Conservation (phyloP, 805 yeast genomes). For the Cyberlindnera suaveolens region DNA sequence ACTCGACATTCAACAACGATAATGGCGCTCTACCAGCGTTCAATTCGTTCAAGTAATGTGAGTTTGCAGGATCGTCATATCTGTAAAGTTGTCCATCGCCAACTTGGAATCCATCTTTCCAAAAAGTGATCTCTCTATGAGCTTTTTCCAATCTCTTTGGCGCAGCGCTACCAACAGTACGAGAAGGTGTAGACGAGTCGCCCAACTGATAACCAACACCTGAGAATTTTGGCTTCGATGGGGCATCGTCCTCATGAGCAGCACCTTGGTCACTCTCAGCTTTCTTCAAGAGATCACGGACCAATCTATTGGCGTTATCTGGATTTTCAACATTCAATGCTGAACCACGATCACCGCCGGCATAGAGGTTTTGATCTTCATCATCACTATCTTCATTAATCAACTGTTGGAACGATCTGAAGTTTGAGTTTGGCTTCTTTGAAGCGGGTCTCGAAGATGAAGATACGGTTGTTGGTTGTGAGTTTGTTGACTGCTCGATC, state of each 20-base stretch:
- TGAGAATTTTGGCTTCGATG: constrained; percentile 27
- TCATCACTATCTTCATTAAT: constrained; percentile 36
- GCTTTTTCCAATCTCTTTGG: constrained; percentile 42
- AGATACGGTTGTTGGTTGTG: constrained; percentile 8
- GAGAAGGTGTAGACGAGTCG: constrained; percentile 26
- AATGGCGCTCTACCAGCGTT: constrained; percentile 90
- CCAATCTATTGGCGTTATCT: constrained; percentile 28
- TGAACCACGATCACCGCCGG: constrained; percentile 66
- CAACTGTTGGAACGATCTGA: constrained; percentile 35
- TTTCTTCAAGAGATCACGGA: constrained; percentile 55
- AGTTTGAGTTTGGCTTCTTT: constrained; percentile 21
- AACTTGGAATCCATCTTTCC: constrained; percentile 95
- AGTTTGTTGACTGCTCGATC: background rate
- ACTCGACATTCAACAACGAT: constrained; percentile 69
- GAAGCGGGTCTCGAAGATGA: background rate
- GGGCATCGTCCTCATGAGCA: constrained; percentile 28
- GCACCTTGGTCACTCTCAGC: constrained; percentile 55
- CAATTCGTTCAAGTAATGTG: constrained; percentile 68
- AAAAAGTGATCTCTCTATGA: constrained; percentile 78
- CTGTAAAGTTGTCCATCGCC: constrained; percentile 84
- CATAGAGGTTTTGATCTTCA: constrained; percentile 56
- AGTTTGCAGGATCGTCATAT: constrained; percentile 91
- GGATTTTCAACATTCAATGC: constrained; percentile 80
- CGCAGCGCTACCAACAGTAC: constrained; percentile 27
- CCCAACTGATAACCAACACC: constrained; percentile 40